A percentile compares a stretch with the other conserved stretches of the same genome.
These are phyloP conservation scores for Zygnema cylindricum DNA, from an alignment of 139 green algal genomes.

Conservation along the genomic window DNA sequence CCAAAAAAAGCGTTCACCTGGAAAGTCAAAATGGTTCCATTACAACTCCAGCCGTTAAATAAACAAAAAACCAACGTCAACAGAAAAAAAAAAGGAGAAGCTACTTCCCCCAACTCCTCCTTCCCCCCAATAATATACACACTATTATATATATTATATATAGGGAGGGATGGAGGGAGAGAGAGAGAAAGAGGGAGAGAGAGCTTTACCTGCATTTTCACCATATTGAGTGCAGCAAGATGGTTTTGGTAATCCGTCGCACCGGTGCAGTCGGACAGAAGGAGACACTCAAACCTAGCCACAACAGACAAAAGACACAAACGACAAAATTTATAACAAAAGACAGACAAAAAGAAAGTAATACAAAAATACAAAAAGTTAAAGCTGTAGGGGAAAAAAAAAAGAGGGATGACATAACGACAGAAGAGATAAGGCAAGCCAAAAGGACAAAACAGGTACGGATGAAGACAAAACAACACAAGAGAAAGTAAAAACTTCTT, in stretches of 20 bases:
- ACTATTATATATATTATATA: too few relatives aligned
- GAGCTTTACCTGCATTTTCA: conserved; percentile 67
- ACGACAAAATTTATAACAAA: too few relatives aligned
- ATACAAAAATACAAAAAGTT: neutral
- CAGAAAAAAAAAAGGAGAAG: neutral
- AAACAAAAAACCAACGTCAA: neutral
- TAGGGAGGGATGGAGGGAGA: too few relatives aligned
- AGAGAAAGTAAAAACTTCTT: too few relatives aligned
- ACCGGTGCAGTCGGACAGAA: conserved; percentile 71
- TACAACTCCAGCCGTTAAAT: neutral
- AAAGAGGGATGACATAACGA: neutral
- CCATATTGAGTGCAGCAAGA: conserved; percentile 69
- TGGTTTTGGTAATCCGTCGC: conserved; percentile 72
- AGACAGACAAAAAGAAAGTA: too few relatives aligned
- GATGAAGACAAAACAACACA: too few relatives aligned
- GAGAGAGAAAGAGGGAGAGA: too few relatives aligned
- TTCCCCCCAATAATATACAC: neutral
- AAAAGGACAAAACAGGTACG: too few relatives aligned
- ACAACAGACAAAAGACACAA: too few relatives aligned
- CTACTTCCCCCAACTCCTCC: neutral
- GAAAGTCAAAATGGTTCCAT: neutral
- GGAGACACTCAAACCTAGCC: conserved; percentile 72
- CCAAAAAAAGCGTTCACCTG: neutral
- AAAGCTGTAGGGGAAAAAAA: neutral
- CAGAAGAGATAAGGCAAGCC: neutral